phyloP scores from a whole-genome alignment of 1,284 basidiomycete genomes.

The Melampsora americana region DNA sequence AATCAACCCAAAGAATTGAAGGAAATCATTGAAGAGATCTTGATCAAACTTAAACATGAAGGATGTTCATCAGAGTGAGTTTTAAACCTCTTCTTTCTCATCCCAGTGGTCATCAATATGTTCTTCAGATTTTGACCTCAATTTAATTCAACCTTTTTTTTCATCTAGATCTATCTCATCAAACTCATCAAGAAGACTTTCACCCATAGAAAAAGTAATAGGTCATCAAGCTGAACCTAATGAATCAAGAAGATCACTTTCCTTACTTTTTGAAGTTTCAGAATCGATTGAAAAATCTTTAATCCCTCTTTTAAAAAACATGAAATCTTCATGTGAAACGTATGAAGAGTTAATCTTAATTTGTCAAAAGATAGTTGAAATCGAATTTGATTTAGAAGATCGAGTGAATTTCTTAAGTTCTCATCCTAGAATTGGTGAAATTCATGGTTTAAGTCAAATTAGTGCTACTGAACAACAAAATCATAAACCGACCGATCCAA shows the following conservation, averaged over 20 bases:
- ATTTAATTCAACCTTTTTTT: no score
- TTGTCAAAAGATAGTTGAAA: conserved; percentile 60
- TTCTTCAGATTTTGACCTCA: no score
- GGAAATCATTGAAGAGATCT: neutral
- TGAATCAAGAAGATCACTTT: conserved; percentile 8
- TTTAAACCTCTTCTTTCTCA: neutral
- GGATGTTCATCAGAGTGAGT: neutral
- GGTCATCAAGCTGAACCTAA: neutral
- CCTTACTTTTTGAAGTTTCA: conserved; percentile 38
- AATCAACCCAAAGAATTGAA: neutral
- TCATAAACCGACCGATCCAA: conserved; percentile 46
- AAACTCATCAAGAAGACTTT: neutral
- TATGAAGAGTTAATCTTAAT: conserved; percentile 66
- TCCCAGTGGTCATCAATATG: neutral
- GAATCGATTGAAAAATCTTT: conserved; percentile 27
- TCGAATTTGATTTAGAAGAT: conserved; percentile 61
- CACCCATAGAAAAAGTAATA: conserved; percentile 11
- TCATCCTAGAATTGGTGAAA: conserved; percentile 84
- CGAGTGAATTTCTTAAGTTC: conserved; percentile 71
- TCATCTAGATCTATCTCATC: neutral
- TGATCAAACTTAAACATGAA: neutral
- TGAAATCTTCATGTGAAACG: conserved; percentile 50
- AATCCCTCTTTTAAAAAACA: conserved; percentile 59
- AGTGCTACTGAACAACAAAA: conserved; percentile 73
- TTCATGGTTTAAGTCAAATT: conserved; percentile 64